Conservation (phyloP, 768 basidiomycete genomes). For the Saitozyma podzolica region DNA sequence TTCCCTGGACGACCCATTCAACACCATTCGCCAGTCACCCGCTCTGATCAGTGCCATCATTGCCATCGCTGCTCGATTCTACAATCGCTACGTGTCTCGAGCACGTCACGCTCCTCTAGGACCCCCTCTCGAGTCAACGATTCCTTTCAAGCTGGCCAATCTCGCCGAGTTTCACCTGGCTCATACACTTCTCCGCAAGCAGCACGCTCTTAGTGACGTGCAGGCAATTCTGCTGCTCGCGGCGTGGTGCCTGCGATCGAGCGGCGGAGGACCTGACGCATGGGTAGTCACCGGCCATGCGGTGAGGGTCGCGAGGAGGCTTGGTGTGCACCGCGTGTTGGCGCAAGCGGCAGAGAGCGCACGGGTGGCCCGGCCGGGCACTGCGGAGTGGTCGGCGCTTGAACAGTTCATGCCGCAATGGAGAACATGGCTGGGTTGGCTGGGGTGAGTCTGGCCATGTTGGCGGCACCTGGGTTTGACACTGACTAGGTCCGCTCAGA, state of each 20-base stretch:
- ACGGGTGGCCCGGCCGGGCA: conserved; percentile 15
- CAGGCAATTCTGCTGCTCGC: conserved; percentile 32
- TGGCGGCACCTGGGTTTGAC: not conserved
- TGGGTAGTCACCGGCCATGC: conserved; percentile 34
- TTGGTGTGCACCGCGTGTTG: conserved; percentile 27
- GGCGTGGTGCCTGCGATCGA: conserved; percentile 23
- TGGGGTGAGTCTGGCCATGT: not conserved
- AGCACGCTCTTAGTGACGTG: conserved; percentile 24
- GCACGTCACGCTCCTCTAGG: conserved; percentile 9
- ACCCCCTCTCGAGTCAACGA: conserved; percentile 15
- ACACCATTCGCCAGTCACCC: conserved; percentile 28
- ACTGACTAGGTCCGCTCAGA: conserved; percentile 19
- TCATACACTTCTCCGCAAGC: conserved; percentile 19
- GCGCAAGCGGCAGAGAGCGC: conserved; percentile 28
- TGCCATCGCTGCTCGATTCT: conserved; percentile 37
- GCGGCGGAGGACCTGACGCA: conserved; percentile 26
- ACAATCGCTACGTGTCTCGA: conserved; percentile 22
- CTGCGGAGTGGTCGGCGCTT: conserved; percentile 25
- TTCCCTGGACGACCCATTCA: conserved; percentile 30
- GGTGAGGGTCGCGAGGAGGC: conserved; percentile 20
- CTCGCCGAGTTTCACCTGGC: conserved; percentile 27
- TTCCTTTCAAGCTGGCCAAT: conserved; percentile 23
- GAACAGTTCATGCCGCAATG: conserved; percentile 37
- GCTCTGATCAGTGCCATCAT: conserved; percentile 30
- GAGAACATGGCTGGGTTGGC: conserved; percentile 26